These are phyloP conservation scores for Neurospora sp. DNA, from an alignment of 495 filamentous ascomycete genomes.

Conservation along the genomic window DNA sequence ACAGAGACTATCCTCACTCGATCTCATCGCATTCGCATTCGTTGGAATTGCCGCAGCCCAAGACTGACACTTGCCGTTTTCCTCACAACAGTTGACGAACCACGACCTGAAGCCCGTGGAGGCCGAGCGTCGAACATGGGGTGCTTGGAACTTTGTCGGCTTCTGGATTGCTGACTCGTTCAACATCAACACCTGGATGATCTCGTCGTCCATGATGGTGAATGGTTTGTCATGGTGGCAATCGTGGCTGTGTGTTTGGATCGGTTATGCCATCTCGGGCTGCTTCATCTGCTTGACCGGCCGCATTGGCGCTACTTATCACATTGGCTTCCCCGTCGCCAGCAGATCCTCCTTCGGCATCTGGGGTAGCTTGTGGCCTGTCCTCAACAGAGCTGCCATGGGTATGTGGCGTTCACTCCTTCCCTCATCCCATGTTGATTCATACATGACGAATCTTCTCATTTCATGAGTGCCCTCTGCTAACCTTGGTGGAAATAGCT, in stretches of 20 bases:
- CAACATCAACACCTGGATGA: conserved; percentile 99
- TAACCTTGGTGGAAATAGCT: conserved; percentile 22
- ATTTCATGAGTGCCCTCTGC: background rate
- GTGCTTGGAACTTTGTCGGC: conserved; percentile 76
- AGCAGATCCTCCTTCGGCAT: conserved; percentile 70
- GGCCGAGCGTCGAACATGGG: conserved; percentile 76
- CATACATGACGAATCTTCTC: background rate
- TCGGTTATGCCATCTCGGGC: conserved; percentile 71
- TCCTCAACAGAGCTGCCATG: conserved; percentile 84
- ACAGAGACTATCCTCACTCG: background rate
- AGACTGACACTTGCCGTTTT: conserved; percentile 3
- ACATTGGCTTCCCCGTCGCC: conserved; percentile 80
- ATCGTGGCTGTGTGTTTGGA: conserved; percentile 82
- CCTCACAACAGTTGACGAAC: conserved; percentile 56
- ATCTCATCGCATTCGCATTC: background rate
- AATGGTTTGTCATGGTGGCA: conserved; percentile 89
- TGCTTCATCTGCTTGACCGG: conserved; percentile 68
- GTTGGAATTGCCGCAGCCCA: background rate
- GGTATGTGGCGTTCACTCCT: conserved; percentile 22
- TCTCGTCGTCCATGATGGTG: conserved; percentile 69
- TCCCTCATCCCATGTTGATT: background rate
- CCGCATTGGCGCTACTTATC: conserved; percentile 82
- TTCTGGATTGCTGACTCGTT: conserved; percentile 94
- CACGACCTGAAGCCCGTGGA: conserved; percentile 88
- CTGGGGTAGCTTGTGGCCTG: conserved; percentile 83